phyloP scores from a whole-genome alignment of 2,329 filamentous ascomycete species.

The Xylariaceae sp. region DNA sequence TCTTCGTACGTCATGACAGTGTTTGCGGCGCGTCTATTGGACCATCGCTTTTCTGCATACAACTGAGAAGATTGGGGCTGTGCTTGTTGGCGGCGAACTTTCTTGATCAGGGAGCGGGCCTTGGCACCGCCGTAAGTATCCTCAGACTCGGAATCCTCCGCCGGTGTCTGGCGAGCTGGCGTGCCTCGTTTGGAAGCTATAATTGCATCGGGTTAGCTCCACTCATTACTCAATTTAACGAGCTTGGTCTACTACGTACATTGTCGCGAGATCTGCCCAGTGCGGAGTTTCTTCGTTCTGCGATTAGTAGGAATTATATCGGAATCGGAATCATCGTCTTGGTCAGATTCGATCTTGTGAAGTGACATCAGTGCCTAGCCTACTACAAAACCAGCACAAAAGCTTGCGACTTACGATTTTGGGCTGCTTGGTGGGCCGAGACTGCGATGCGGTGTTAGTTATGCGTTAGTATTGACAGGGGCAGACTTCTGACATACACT shows the following conservation, averaged over 20 bases:
- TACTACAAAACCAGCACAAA: neutral
- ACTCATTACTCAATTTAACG: constrained; percentile 4
- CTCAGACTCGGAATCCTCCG: constrained; percentile 60
- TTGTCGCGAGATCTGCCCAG: constrained; percentile 58
- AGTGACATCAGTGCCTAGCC: constrained; percentile 8
- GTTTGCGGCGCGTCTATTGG: constrained; percentile 78
- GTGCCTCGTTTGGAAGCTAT: constrained; percentile 61
- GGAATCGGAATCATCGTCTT: constrained; percentile 68
- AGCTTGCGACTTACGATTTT: constrained; percentile 48
- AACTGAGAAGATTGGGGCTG: constrained; percentile 64
- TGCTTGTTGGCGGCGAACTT: constrained; percentile 68
- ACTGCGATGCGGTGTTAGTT: constrained; percentile 42
- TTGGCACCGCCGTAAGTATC: constrained; percentile 78
- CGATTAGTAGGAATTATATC: constrained; percentile 59
- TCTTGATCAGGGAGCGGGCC: constrained; percentile 67
- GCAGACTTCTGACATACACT: constrained; percentile 62
- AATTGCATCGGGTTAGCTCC: constrained; percentile 15
- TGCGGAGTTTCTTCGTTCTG: constrained; percentile 68
- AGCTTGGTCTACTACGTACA: constrained; percentile 45
- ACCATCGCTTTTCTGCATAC: constrained; percentile 84
- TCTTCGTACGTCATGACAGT: constrained; percentile 62
- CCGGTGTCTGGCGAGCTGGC: constrained; percentile 52
- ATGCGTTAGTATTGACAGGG: constrained; percentile 10
- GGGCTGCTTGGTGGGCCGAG: constrained; percentile 56
- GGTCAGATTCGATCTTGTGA: constrained; percentile 44